phyloP scores from a whole-genome alignment of 768 basidiomycete species.

The Boletus barrowsii region DNA sequence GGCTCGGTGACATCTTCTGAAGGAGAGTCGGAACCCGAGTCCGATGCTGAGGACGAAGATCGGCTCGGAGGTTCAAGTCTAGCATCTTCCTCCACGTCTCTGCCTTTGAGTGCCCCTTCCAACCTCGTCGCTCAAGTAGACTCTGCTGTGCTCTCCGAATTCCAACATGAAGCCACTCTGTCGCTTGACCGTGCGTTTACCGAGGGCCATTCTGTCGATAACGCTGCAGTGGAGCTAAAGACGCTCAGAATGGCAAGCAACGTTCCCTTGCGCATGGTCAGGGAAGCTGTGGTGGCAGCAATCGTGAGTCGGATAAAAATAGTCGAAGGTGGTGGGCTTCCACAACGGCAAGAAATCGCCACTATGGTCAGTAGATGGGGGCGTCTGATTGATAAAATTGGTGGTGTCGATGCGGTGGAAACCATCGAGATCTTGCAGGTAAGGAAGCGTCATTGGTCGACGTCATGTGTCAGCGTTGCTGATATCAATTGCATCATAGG shows the following conservation, averaged over 20 bases:
- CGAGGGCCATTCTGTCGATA: slow-evolving; percentile 89
- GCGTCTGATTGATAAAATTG: slow-evolving; percentile 71
- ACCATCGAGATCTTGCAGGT: slow-evolving; percentile 80
- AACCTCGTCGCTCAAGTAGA: slow-evolving; percentile 37
- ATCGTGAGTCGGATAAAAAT: slow-evolving; percentile 72
- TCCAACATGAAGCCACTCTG: slow-evolving; percentile 70
- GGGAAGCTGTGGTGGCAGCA: slow-evolving; percentile 84
- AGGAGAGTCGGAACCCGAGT: slow-evolving; percentile 41
- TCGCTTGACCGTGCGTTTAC: slow-evolving; percentile 90
- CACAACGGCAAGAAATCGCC: slow-evolving; percentile 65
- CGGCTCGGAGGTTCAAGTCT: slow-evolving; percentile 31
- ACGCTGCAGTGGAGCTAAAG: slow-evolving; percentile 91
- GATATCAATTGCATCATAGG: slow-evolving; percentile 37
- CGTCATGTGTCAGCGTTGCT: background rate
- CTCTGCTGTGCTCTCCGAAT: slow-evolving; percentile 60
- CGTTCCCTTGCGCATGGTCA: slow-evolving; percentile 79
- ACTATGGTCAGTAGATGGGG: slow-evolving; percentile 78
- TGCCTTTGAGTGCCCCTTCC: slow-evolving; percentile 40
- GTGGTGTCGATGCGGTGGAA: slow-evolving; percentile 79
- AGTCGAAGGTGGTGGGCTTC: slow-evolving; percentile 49
- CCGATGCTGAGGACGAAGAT: slow-evolving; percentile 41
- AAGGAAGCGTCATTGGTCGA: background rate
- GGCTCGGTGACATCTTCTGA: slow-evolving; percentile 55
- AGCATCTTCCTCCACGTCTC: slow-evolving; percentile 49
- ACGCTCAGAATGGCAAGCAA: slow-evolving; percentile 97